Base-by-base conservation (phyloP, 1,284 basidiomycete genomes). In the Ustilago crameri region DNA sequence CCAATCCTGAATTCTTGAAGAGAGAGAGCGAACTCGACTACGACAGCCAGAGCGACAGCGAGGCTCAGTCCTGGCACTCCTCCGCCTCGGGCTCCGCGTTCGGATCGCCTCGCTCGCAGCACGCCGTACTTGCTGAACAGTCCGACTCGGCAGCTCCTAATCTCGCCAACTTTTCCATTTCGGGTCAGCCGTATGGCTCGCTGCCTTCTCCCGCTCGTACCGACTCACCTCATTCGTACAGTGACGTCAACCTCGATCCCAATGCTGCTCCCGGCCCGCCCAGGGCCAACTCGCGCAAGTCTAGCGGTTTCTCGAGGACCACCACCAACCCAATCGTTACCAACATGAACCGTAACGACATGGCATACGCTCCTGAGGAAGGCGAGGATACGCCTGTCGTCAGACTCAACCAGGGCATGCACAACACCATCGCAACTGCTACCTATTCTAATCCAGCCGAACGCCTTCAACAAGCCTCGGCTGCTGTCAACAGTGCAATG, bases 371-470 rank as follows among this genome's bases (percentile, higher is more conserved):
- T 18, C 51, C 58, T 30, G 76, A 76, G 26, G 76, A 79, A 32
- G 76, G 68, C 23, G 76, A 79, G 38, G 56, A 75, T 35, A 79
- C 75, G 17, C 76, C 78, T n/a, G 65, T 78, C 32, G 66, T 69
- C 20, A 56, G 68, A 27, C 41, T 61, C 44, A 56, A 56, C 26
- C 56, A 58, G 12, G 24, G 38, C 17, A 18, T 62, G 14, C 30
- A 30, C 30, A 30, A 26, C 49, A 5, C 66, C 63, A 44, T 65
- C 9, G 55, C 45, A 9, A 20, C 52, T n/a, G 26, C 41, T n/a
- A 17, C 43, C 10, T 51, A 44, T 34, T 43, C 30, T 42, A 24
- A 22, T 17, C 49, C 40, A 17, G 14, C 49, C 23, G 43, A 49
- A 26, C 68, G 53, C n/a, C 35, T 42, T n/a, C 55, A 35, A 34